Base-by-base conservation (phyloP, 352 stramenopile genomes). In the Phytophthora pluvialis region DNA sequence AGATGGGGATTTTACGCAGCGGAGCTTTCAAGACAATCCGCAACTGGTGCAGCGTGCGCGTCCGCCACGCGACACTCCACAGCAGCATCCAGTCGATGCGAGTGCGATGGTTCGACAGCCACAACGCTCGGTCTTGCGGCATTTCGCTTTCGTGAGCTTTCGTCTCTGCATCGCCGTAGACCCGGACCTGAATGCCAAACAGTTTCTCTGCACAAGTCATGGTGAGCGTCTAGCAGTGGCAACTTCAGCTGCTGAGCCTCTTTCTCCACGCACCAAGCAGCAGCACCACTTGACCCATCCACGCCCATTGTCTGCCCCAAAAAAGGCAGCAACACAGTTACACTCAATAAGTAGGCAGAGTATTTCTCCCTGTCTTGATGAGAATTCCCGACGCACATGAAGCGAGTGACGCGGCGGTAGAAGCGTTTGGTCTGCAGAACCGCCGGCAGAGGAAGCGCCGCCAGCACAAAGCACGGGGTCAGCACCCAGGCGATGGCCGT, bases 51-150 rank as follows among this genome's bases (percentile, higher is more conserved):
- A 90, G 71, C 40, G 75, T 77, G 8, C 63, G 57, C 16, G 73
- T 88, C 26, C 86, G 72, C 61, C 88, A 70, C 8, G 81, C 75
- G 25, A 95, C 61, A 39, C 72, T 82, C 87, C 87, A 95, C 35
- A 94, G 59, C 28, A 94, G 64, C 85, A 94, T 94, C 85, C 85
- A 94, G 70, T 95, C 87, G 51, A 94, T 88, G 58, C 83, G 82
- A 60, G 84, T 94, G 54, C 86, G 85, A 52, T 95, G 87, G 61
- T 94, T 95, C 6, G 73, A 78, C 28, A 93, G 54, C 85, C 86
- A 93, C 36, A 95, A 29, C 8, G 83, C 87, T 39, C 81, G 79
- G 60, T 92, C 80, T 36, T 75, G 76, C 0, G 39, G 52, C 57
- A 89, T 77, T 16, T 55, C 49, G 3, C n/a, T 44, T 43, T 90